phyloP scores from a whole-genome alignment of 257 asterid species.

The Solanum microdontum region DNA sequence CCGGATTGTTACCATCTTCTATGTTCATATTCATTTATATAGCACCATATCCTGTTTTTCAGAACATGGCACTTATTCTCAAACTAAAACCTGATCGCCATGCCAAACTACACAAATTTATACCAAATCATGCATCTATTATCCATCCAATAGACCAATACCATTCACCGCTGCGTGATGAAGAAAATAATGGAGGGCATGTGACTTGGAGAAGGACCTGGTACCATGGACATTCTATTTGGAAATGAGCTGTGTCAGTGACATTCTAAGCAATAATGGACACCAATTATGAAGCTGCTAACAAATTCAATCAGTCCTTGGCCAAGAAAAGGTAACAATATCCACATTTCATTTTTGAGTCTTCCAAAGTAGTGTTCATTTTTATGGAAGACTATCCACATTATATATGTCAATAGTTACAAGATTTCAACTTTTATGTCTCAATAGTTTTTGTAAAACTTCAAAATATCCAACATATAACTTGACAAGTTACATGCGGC shows the following conservation, averaged over 20 bases:
- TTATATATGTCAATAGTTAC: neutral
- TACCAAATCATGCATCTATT: neutral
- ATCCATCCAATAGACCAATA: neutral
- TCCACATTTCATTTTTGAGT: neutral
- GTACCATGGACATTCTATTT: neutral
- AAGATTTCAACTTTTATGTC: neutral
- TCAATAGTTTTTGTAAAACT: neutral
- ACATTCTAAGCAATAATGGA: neutral
- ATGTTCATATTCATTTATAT: neutral
- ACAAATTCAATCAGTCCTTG: neutral
- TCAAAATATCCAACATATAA: neutral
- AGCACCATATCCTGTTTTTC: neutral
- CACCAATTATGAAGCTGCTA: neutral
- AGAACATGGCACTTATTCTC: neutral
- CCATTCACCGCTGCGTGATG: neutral
- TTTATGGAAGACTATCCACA: neutral
- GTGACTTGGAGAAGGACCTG: neutral
- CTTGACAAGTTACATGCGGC: neutral
- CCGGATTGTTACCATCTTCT: neutral
- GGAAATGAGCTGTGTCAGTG: neutral
- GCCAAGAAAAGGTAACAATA: neutral
- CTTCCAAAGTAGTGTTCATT: neutral
- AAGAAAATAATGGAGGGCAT: neutral
- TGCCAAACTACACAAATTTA: neutral
- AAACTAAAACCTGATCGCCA: neutral